These are phyloP conservation scores for Globisporangium radiosum DNA, from an alignment of 352 stramenopile species.

Conservation along the genomic window DNA sequence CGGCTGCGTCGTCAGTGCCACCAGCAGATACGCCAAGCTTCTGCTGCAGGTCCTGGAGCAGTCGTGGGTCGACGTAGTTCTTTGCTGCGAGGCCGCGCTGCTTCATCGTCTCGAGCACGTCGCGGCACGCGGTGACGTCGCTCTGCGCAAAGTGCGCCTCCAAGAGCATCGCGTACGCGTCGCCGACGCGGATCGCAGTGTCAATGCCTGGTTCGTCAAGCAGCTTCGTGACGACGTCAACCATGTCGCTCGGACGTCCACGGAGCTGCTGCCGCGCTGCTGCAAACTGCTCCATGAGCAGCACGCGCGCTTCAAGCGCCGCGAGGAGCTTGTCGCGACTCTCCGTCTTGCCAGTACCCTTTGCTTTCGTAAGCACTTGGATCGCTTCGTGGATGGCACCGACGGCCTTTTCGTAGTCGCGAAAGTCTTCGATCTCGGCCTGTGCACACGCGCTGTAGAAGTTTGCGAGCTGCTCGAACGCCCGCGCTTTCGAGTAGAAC, in stretches of 20 bases:
- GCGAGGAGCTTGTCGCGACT: conserved; percentile 40
- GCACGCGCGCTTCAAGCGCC: conserved; percentile 51
- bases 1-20: conserved; percentile 12
- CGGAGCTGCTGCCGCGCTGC: conserved; percentile 50
- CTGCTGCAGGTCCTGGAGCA: conserved; percentile 67
- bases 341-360: conserved; percentile 36
- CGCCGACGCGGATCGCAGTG: conserved; percentile 81
- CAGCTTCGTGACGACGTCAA: conserved; percentile 72
- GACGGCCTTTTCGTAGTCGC: conserved; percentile 93
- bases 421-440: conserved; percentile 91
- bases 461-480: conserved; percentile 82
- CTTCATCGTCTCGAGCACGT: conserved; percentile 80
- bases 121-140: conserved; percentile 58
- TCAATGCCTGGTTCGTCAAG: conserved; percentile 83
- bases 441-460: conserved; percentile 92
- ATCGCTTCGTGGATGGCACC: conserved; percentile 85
- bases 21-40: conserved; percentile 25
- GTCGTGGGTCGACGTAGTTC: conserved; percentile 60
- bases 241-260: conserved; percentile 60
- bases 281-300: conserved; percentile 85
- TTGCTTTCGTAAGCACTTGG: conserved; percentile 82
- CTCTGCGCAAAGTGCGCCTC: conserved; percentile 68
- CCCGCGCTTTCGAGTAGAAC: conserved; percentile 94
- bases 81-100: conserved; percentile 50
- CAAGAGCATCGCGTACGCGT: conserved; percentile 85